Conservation (phyloP, 805 yeast species). For the Yamadazyma takamatsuzukensis region DNA sequence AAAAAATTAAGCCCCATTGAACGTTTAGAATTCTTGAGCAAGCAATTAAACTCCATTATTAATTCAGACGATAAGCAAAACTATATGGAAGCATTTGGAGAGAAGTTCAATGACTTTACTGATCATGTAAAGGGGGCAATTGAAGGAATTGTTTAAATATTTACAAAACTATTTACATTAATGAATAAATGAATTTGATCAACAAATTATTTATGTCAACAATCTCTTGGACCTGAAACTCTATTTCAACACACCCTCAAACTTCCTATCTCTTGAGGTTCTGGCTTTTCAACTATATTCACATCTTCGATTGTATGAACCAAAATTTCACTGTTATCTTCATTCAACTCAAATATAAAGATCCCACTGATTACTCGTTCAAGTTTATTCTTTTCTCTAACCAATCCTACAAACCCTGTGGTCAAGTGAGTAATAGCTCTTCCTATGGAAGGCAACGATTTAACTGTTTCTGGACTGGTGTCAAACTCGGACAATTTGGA, state of each 20-base stretch:
- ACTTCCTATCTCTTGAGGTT: slow-evolving; percentile 22
- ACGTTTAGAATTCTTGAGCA: slow-evolving; percentile 17
- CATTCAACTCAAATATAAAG: slow-evolving; percentile 62
- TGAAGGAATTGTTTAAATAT: no score
- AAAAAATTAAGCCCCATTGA: slow-evolving; percentile 15
- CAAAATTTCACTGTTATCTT: slow-evolving; percentile 48
- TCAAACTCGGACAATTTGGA: slow-evolving; percentile 6
- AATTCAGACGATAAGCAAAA: slow-evolving; percentile 2
- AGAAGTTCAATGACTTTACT: neutral
- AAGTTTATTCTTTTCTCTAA: slow-evolving; percentile 21
- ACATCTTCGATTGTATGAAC: slow-evolving; percentile 69
- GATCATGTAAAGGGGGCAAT: neutral
- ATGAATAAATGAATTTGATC: no score
- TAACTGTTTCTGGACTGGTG: slow-evolving; percentile 3
- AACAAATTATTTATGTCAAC: no score
- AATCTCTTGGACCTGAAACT: no score
- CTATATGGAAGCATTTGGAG: slow-evolving; percentile 1
- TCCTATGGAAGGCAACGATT: slow-evolving; percentile 16
- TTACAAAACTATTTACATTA: no score
- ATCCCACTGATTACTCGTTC: slow-evolving; percentile 51
- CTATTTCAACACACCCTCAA: slow-evolving; percentile 25
- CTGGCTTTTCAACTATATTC: slow-evolving; percentile 49
- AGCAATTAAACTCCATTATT: slow-evolving; percentile 14
- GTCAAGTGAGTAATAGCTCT: slow-evolving; percentile 26
- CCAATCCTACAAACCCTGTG: slow-evolving; percentile 31